These are phyloP conservation scores for Chlamydomonas sp. DNA, from an alignment of 139 green algal genomes.

Conservation along the genomic window DNA sequence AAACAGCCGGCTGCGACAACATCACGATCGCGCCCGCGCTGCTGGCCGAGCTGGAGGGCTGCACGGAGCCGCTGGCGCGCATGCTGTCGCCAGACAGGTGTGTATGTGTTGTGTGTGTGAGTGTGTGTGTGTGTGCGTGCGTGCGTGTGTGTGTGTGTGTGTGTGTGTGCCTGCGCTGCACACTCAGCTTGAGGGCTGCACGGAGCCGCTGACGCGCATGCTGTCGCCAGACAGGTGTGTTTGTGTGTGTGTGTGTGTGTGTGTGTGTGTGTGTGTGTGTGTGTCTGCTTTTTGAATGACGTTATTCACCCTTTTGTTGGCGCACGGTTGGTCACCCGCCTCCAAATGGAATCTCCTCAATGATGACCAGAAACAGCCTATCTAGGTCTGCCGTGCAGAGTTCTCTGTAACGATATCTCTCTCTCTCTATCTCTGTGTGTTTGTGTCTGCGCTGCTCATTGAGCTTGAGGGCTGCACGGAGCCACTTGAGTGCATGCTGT, in stretches of 20 bases:
- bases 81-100: conserved; percentile 56
- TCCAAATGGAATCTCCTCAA: too few species aligned
- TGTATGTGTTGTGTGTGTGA: too few species aligned
- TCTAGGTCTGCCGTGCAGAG: too few species aligned
- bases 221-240: conserved; percentile 53
- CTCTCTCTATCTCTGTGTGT: conserved; percentile 25
- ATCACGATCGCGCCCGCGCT: conserved; percentile 83
- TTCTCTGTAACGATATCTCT: too few species aligned
- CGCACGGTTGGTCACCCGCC: too few species aligned
- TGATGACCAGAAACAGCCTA: too few species aligned
- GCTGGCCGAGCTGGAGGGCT: conserved; percentile 69
- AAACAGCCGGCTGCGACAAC: conserved; percentile 72
- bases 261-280: too few species aligned
- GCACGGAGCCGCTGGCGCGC: conserved; percentile 55
- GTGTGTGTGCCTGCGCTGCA: too few species aligned
- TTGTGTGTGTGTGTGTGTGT: too few species aligned
- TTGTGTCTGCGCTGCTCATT: conserved; percentile 68
- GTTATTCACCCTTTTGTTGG: too few species aligned
- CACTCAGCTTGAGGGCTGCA: background rate
- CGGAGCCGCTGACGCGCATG: conserved; percentile 31
- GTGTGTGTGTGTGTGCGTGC: too few species aligned
- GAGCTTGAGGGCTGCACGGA: conserved; percentile 66
- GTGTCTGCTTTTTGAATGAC: too few species aligned
- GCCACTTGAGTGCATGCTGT: conserved; percentile 63
- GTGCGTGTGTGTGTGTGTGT: background rate